Evolutionary conservation across 805 yeast species (phyloP).

Genomic region (Yarrowia deformans): DNA sequence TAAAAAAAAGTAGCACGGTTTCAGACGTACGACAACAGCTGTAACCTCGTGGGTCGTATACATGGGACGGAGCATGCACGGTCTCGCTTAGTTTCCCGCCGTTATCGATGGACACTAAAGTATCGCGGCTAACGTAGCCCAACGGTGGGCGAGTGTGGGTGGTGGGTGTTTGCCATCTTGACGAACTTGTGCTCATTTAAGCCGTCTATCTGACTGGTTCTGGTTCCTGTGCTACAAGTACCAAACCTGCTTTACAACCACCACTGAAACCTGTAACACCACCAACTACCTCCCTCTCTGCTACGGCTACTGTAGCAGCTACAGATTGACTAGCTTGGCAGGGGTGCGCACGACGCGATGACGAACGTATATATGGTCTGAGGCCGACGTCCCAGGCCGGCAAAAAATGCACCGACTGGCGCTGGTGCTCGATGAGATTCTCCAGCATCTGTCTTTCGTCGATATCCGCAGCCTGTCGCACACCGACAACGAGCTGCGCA

Average conservation of each 20-base stretch:
- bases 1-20: no score
- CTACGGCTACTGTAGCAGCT: no score
- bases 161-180: no score
- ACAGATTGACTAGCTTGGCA: background rate
- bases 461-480: background rate
- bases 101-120: background rate
- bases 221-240: no score
- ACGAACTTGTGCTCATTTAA: no score
- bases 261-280: no score
- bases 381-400: background rate
- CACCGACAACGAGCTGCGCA: constrained; percentile 2
- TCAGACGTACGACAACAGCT: background rate
- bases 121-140: background rate
- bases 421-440: constrained; percentile 9
- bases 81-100: constrained; percentile 14
- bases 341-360: constrained; percentile 18
- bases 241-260: no score
- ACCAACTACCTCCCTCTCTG: no score
- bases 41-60: background rate
- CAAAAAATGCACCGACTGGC: constrained; percentile 11
- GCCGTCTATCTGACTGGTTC: no score
- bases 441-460: background rate
- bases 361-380: background rate
- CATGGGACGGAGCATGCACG: background rate
- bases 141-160: background rate